phyloP scores from a whole-genome alignment of 495 filamentous ascomycete species.

The Astrocystis sublimbata region DNA sequence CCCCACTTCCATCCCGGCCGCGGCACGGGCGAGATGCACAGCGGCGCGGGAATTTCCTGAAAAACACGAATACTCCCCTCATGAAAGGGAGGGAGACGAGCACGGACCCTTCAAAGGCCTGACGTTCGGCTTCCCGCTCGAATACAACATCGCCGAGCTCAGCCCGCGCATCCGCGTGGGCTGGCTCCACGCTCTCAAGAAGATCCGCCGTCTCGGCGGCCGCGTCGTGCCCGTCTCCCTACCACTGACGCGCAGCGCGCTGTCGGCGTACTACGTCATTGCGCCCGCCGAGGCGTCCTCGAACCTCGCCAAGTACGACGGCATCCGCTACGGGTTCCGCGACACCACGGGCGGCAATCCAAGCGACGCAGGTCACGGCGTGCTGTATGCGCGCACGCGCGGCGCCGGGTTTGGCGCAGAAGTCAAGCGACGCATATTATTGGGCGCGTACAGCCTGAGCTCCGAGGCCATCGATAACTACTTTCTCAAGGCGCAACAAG shows the following conservation, averaged over 20 bases:
- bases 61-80: too few relatives aligned
- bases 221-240: slow-evolving; percentile 75
- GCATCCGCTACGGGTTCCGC: slow-evolving; percentile 79
- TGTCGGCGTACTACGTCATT: slow-evolving; percentile 93
- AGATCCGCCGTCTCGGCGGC: slow-evolving; percentile 63
- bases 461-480: slow-evolving; percentile 93
- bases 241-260: slow-evolving; percentile 77
- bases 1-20: slow-evolving; percentile 67
- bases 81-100: slow-evolving; percentile 31
- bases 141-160: slow-evolving; percentile 90
- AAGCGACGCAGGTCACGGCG: slow-evolving; percentile 40
- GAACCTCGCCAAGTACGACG: slow-evolving; percentile 97
- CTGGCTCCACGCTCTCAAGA: slow-evolving; percentile 63
- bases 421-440: slow-evolving; percentile 79
- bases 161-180: slow-evolving; percentile 59
- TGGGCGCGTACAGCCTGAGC: slow-evolving; percentile 89
- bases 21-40: slow-evolving; percentile 57
- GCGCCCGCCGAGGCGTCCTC: slow-evolving; percentile 94
- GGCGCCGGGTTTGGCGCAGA: slow-evolving; percentile 76
- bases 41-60: slow-evolving; percentile 41
- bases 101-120: slow-evolving; percentile 36
- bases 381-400: slow-evolving; percentile 75
- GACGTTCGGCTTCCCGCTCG: slow-evolving; percentile 72
- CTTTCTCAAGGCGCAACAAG: slow-evolving; percentile 88
- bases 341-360: slow-evolving; percentile 31